These are phyloP conservation scores for Chenopodium suecicum DNA, from an alignment of 148 eudicot species.

Conservation along the genomic window DNA sequence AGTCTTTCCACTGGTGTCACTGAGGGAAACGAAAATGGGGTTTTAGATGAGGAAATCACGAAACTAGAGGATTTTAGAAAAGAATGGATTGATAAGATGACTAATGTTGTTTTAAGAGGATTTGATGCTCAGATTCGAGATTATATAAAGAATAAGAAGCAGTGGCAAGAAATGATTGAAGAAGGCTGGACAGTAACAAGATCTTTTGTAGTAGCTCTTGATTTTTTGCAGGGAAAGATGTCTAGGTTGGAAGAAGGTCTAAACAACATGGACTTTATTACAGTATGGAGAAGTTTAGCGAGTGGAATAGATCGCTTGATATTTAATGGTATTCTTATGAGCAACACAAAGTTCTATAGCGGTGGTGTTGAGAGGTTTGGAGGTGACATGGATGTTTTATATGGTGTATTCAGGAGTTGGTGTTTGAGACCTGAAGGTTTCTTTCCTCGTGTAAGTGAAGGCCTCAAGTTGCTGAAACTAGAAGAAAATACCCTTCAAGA, in stretches of 20 bases:
- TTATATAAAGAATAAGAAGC: slow-evolving; percentile 72
- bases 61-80: slow-evolving; percentile 64
- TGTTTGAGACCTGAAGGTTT: slow-evolving; percentile 96
- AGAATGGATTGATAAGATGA: slow-evolving; percentile 81
- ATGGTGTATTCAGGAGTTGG: slow-evolving; percentile 78
- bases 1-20: slow-evolving; percentile 5
- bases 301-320: slow-evolving; percentile 55
- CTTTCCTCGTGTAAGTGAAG: slow-evolving; percentile 71
- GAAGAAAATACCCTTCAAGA: slow-evolving; percentile 44
- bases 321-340: slow-evolving; percentile 55
- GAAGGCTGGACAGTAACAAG: slow-evolving; percentile 60
- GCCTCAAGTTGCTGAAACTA: slow-evolving; percentile 68
- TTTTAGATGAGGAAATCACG: slow-evolving; percentile 57
- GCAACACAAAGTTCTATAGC: slow-evolving; percentile 61
- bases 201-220: slow-evolving; percentile 64
- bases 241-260: slow-evolving; percentile 57
- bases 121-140: slow-evolving; percentile 73
- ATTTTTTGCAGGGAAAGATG: slow-evolving; percentile 78
- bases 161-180: slow-evolving; percentile 81
- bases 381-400: slow-evolving; percentile 66
- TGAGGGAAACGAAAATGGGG: slow-evolving; percentile 40
- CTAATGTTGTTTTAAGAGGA: slow-evolving; percentile 69
- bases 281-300: slow-evolving; percentile 81
- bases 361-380: slow-evolving; percentile 71
- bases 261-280: slow-evolving; percentile 62